Evolutionary conservation across 441 rosid species (phyloP).

Genomic region (Erysimum cheiri): DNA sequence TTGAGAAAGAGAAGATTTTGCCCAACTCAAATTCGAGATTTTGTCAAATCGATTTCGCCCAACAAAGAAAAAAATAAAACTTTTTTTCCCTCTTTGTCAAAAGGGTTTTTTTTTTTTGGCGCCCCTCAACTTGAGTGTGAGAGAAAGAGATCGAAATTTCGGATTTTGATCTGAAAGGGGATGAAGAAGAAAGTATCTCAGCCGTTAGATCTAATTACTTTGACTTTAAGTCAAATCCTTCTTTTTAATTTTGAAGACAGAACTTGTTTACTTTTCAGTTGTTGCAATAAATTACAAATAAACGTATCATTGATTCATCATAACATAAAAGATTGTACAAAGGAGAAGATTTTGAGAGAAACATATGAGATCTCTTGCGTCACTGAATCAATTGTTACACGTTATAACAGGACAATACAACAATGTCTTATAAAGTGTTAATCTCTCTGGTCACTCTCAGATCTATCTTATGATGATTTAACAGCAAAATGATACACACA

Average conservation of each 20-base stretch:
- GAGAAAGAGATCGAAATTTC: constrained; percentile 42
- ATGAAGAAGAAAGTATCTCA: constrained; percentile 33
- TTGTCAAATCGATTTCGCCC: constrained; percentile 35
- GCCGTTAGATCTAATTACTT: constrained; percentile 41
- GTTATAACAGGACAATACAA: constrained; percentile 35
- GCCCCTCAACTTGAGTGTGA: constrained; percentile 43
- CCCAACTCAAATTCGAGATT: constrained; percentile 20
- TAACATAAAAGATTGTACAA: constrained; percentile 23
- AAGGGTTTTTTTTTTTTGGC: constrained; percentile 41
- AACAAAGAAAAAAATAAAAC: neutral
- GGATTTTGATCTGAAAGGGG: constrained; percentile 32
- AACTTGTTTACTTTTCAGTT: constrained; percentile 18
- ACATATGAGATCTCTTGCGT: constrained; percentile 15
- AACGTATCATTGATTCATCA: constrained; percentile 31
- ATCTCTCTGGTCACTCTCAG: constrained; percentile 35
- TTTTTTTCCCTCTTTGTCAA: constrained; percentile 37
- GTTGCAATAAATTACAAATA: neutral
- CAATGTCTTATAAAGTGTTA: constrained; percentile 23
- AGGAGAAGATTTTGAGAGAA: constrained; percentile 22
- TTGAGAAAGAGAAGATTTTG: constrained; percentile 20
- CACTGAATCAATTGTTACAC: constrained; percentile 36
- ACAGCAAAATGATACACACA: constrained; percentile 32
- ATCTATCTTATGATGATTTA: constrained; percentile 27
- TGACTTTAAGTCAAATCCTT: constrained; percentile 42
- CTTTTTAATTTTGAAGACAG: neutral